Evolutionary conservation across 768 basidiomycete species (phyloP), one percentile per base, ranked within the genome.

Genomic region (Clavaria fumosa): DNA sequence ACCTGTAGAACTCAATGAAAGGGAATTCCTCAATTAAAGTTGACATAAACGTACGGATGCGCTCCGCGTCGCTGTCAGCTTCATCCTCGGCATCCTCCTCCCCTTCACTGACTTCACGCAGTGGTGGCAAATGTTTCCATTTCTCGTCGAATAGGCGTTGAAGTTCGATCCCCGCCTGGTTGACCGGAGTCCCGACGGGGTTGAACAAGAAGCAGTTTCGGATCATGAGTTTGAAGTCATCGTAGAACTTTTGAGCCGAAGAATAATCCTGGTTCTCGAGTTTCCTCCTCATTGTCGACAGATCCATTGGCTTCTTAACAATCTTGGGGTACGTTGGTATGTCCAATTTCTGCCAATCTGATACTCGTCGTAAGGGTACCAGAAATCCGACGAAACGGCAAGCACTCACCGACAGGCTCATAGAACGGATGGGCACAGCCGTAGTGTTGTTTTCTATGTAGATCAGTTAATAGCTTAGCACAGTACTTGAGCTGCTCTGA

Each of bases 301-400:
- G 54, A 55, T 99, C 95, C 86, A 99, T 97, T 3, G 95, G 95
- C 49, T 75, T 77, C 66, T 90, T 93, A 54, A 99, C 67, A 47
- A 93, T 60, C 57, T 78, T 83, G 2, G 76, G 75, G 56, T 99
- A 99, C 14, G 69, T 64, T 0, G 91, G 93, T 33, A 96, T 69
- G 23, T 78, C 70, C 46, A 90, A 66, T 49, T 71, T 74, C 30
- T 75, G 61, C 59, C 77, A 75, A 54, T 95, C 90, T 90, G 20
- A 26, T 37, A 19, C 38, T 46, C 17, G 43, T 39, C 40, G 24
- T 37, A 20, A 12, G 38, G 14, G 33, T 22, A 22, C 23, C 41
- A 21, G 24, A 31, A 14, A 30, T 22, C 34, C 23, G 38, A 24
- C 7, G 33, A 17, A 21, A 17, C 26, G 45, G 75, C 79, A 54